phyloP scores from a whole-genome alignment of 2,329 filamentous ascomycete genomes.

The Chalara sp. region DNA sequence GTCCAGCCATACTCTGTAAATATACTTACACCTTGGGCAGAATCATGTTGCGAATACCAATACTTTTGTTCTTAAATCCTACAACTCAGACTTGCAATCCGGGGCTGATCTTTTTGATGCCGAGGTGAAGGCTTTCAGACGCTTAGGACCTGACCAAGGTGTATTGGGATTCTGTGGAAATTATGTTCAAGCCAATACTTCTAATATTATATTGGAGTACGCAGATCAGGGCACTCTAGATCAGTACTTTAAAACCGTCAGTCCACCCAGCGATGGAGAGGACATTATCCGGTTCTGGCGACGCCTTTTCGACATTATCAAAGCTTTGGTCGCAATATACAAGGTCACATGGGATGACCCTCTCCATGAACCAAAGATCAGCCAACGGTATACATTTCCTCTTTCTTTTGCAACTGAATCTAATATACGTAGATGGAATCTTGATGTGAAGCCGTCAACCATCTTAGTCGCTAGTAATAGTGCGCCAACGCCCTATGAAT shows the following conservation, averaged over 20 bases:
- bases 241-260: conserved; percentile 21
- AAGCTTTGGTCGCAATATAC: conserved; percentile 23
- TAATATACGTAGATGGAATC: conserved; percentile 22
- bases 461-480: conserved; percentile 24
- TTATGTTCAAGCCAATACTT: conserved; percentile 19
- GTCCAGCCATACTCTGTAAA: background rate
- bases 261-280: conserved; percentile 17
- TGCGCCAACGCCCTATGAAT: conserved; percentile 13
- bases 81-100: too few species aligned
- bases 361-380: background rate
- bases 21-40: too few species aligned
- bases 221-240: conserved; percentile 28
- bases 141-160: conserved; percentile 11
- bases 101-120: too few species aligned
- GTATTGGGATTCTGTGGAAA: conserved; percentile 24
- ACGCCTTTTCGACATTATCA: conserved; percentile 22
- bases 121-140: conserved; percentile 14
- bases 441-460: conserved; percentile 27
- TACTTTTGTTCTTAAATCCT: conserved; percentile 22
- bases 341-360: background rate
- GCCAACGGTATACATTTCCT: conserved; percentile 11
- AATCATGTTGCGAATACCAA: background rate
- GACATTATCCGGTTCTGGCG: conserved; percentile 29
- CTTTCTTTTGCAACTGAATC: background rate
- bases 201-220: conserved; percentile 29